phyloP scores from a whole-genome alignment of 2,329 filamentous ascomycete species.

The Alternaria gansuensis region DNA sequence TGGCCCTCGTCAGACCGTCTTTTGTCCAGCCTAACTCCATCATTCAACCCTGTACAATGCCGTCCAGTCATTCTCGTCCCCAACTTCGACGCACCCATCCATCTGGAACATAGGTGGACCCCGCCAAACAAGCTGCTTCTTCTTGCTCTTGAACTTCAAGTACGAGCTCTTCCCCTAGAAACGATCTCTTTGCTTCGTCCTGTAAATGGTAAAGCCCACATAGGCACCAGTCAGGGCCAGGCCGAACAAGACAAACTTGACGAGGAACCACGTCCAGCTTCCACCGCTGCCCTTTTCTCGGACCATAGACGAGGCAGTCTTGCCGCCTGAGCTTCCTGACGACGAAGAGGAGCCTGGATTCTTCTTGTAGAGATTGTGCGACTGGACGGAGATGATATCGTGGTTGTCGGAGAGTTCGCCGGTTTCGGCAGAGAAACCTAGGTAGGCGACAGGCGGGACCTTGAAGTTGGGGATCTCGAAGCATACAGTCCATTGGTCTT shows the following conservation, averaged over 20 bases:
- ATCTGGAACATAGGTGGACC: constrained; percentile 2
- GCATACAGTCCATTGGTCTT: constrained; percentile 87
- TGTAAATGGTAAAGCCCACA: constrained; percentile 84
- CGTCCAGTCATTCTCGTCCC: constrained; percentile 19
- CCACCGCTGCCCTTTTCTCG: constrained; percentile 60
- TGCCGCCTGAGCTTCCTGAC: constrained; percentile 17
- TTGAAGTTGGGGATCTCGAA: constrained; percentile 75
- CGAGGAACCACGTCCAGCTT: constrained; percentile 75
- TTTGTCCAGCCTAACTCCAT: constrained; percentile 18
- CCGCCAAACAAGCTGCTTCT: constrained; percentile 9
- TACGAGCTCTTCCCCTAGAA: constrained; percentile 50
- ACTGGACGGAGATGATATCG: constrained; percentile 87
- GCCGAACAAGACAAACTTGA: constrained; percentile 83
- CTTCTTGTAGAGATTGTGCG: constrained; percentile 85
- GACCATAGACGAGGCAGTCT: constrained; percentile 46
- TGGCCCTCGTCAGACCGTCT: constrained; percentile 18
- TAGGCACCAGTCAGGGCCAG: constrained; percentile 77
- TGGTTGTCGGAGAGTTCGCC: constrained; percentile 97
- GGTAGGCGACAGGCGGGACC: constrained; percentile 76
- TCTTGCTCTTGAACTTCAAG: constrained; percentile 13
- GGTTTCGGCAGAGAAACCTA: constrained; percentile 81
- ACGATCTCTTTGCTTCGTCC: constrained; percentile 65
- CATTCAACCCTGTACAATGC: constrained; percentile 36
- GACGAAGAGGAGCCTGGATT: constrained; percentile 28
- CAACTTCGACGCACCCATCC: constrained; percentile 18